Evolutionary conservation across 179 eudicot species (phyloP).

Genomic region (Vitellaria paradoxa): DNA sequence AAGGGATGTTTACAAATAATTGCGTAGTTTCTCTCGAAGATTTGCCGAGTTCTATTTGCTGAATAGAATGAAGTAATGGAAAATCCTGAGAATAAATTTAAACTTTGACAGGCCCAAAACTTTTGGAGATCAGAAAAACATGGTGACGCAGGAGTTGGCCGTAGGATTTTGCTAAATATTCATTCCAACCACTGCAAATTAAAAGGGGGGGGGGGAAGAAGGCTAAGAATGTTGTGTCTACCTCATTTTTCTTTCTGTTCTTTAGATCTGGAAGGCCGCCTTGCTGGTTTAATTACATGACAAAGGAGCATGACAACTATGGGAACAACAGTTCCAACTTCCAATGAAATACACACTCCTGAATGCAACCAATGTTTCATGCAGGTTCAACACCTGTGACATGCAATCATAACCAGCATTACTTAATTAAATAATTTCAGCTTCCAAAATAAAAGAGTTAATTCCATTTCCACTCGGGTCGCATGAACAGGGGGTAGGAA

Average conservation of each 20-base stretch:
- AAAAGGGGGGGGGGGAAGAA: too few relatives aligned
- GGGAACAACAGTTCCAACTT: slow-evolving; percentile 73
- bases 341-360: slow-evolving; percentile 75
- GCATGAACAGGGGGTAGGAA: too few relatives aligned
- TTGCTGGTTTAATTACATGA: slow-evolving; percentile 60
- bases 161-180: slow-evolving; percentile 4
- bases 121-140: background rate
- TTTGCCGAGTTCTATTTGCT: background rate
- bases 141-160: too few relatives aligned
- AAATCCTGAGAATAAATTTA: background rate
- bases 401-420: background rate
- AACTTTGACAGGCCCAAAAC: background rate
- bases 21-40: background rate
- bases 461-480: too few relatives aligned
- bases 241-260: slow-evolving; percentile 57
- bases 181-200: slow-evolving; percentile 6
- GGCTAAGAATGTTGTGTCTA: background rate
- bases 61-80: background rate
- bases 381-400: slow-evolving; percentile 73
- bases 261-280: slow-evolving; percentile 59
- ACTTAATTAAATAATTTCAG: background rate
- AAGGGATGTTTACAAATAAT: background rate
- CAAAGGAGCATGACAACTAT: slow-evolving; percentile 47
- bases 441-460: too few relatives aligned
- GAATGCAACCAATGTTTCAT: slow-evolving; percentile 64